Evolutionary conservation across 2,329 filamentous ascomycete species (phyloP).

Genomic region (Pseudogymnoascus sp.): DNA sequence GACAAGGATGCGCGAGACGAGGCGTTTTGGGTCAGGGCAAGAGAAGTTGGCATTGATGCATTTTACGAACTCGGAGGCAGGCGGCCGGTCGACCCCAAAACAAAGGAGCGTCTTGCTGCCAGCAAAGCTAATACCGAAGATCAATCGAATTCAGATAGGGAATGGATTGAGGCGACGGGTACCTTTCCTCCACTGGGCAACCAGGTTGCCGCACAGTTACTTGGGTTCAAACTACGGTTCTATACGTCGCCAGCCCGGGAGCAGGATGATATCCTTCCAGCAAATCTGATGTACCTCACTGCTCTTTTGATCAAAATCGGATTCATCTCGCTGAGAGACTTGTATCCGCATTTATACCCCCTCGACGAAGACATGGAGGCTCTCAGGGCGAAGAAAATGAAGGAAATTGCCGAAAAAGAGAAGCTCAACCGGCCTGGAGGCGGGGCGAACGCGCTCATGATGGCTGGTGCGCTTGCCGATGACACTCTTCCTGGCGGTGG

Average conservation of each 20-base stretch:
- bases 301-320: slow-evolving; percentile 94
- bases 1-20: slow-evolving; percentile 59
- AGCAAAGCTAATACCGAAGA: slow-evolving; percentile 27
- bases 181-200: slow-evolving; percentile 81
- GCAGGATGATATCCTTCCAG: slow-evolving; percentile 68
- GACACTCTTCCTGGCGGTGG: slow-evolving; percentile 52
- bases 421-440: slow-evolving; percentile 60
- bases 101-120: slow-evolving; percentile 36
- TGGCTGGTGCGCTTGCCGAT: slow-evolving; percentile 78
- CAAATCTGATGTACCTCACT: slow-evolving; percentile 86
- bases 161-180: slow-evolving; percentile 74
- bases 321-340: slow-evolving; percentile 83
- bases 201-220: slow-evolving; percentile 81
- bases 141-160: slow-evolving; percentile 39
- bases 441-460: slow-evolving; percentile 70
- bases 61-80: slow-evolving; percentile 84
- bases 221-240: slow-evolving; percentile 95
- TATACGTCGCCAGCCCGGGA: slow-evolving; percentile 77
- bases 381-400: slow-evolving; percentile 59
- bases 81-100: slow-evolving; percentile 51
- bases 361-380: slow-evolving; percentile 73
- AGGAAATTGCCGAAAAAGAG: slow-evolving; percentile 73
- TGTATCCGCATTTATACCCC: slow-evolving; percentile 89
- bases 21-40: slow-evolving; percentile 74
- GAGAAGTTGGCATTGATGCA: slow-evolving; percentile 65